Evolutionary conservation across 2,329 filamentous ascomycete species (phyloP).

Genomic region (Chaetomium olivaceum): DNA sequence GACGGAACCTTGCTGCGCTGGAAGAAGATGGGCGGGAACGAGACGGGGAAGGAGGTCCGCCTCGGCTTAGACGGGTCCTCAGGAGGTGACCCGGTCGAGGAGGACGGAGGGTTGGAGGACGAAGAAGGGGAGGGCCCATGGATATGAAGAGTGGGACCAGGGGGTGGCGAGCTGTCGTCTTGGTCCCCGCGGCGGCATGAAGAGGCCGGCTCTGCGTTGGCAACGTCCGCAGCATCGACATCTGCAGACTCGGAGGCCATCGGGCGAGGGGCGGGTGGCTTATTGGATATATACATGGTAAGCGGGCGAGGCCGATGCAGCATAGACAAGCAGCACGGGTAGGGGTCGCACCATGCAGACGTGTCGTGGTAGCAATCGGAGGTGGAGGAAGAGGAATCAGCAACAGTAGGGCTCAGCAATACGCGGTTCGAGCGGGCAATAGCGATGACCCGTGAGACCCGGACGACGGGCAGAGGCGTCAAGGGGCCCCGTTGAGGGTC

Average conservation of each 20-base stretch:
- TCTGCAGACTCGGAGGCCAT: constrained; percentile 20
- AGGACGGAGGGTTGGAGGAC: constrained; percentile 27
- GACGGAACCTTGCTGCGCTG: constrained; percentile 51
- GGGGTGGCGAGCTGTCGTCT: constrained; percentile 8
- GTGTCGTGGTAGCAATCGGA: constrained; percentile 27
- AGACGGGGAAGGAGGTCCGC: constrained; percentile 47
- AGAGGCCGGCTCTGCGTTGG: constrained; percentile 22
- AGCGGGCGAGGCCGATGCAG: constrained; percentile 24
- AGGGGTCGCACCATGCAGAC: constrained; percentile 31
- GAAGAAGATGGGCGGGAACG: constrained; percentile 52
- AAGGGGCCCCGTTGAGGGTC: constrained; percentile 11
- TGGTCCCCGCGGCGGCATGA: constrained; percentile 9
- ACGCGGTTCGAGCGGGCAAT: constrained; percentile 14
- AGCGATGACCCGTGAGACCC: constrained; percentile 18
- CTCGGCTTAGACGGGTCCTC: constrained; percentile 30
- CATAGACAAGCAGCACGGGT: constrained; percentile 23
- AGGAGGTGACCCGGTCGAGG: constrained; percentile 22
- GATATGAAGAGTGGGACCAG: constrained; percentile 11
- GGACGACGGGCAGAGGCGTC: constrained; percentile 9
- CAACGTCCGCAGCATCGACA: constrained; percentile 19
- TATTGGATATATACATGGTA: constrained; percentile 32
- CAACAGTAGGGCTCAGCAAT: not conserved
- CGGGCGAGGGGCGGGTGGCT: constrained; percentile 26
- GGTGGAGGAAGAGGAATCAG: constrained; percentile 6
- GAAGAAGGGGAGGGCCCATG: constrained; percentile 10